Percentiles rank a stretch among this genome's conserved stretches.
These are phyloP conservation scores for Hanseniaspora thailandica DNA, from an alignment of 805 yeast genomes.

Conservation along the genomic window DNA sequence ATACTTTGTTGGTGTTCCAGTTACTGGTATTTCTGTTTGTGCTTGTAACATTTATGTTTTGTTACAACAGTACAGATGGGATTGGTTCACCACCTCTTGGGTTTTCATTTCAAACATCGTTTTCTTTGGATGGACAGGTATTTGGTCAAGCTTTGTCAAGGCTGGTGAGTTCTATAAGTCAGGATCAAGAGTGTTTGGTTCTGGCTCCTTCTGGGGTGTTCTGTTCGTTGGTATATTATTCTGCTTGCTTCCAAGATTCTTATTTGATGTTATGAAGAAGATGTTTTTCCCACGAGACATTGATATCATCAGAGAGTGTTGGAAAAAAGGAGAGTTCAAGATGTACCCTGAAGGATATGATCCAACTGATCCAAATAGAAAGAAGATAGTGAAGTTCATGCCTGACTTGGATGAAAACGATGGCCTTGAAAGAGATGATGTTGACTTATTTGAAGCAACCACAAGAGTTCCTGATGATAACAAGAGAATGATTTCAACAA, in stretches of 20 bases:
- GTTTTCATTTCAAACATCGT: constrained; percentile 47
- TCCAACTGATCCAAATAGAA: constrained; percentile 67
- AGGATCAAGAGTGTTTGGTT: constrained; percentile 52
- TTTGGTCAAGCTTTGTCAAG: constrained; percentile 49
- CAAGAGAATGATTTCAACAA: neutral
- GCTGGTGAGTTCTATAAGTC: constrained; percentile 56
- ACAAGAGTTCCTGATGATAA: neutral
- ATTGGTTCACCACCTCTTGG: constrained; percentile 53
- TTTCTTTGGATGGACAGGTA: constrained; percentile 66
- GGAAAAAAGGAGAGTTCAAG: constrained; percentile 51
- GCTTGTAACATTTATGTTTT: constrained; percentile 57
- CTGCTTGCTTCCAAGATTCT: constrained; percentile 58
- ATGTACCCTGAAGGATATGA: constrained; percentile 59
- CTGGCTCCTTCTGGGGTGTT: constrained; percentile 56
- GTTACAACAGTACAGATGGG: constrained; percentile 69
- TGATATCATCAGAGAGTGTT: constrained; percentile 65
- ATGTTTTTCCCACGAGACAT: constrained; percentile 51
- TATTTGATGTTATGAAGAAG: constrained; percentile 44
- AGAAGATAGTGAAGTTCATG: constrained; percentile 35
- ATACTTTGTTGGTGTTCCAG: constrained; percentile 57
- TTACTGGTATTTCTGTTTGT: constrained; percentile 53
- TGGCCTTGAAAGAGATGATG: constrained; percentile 19
- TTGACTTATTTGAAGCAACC: constrained; percentile 7
- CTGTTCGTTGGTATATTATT: constrained; percentile 49
- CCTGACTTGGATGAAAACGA: constrained; percentile 2